Evolutionary conservation across 768 basidiomycete genomes (phyloP).

Genomic region (Mycena filopes): DNA sequence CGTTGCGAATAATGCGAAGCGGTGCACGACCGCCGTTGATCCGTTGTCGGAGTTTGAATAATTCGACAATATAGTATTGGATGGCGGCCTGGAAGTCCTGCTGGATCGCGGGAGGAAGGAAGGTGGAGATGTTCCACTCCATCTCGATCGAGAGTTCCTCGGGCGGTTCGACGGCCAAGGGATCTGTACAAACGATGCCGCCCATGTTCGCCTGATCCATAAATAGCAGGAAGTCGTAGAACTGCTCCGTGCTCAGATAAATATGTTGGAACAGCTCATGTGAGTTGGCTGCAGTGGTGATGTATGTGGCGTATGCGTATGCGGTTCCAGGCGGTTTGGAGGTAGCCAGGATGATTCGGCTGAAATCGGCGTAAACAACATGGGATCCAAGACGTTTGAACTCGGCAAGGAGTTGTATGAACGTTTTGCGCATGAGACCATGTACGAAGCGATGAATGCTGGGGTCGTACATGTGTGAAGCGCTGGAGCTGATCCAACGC

Average conservation of each 20-base stretch:
- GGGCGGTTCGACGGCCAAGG: slow-evolving; percentile 73
- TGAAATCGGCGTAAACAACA: slow-evolving; percentile 94
- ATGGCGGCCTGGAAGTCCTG: slow-evolving; percentile 77
- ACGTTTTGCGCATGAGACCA: slow-evolving; percentile 97
- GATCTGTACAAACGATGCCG: slow-evolving; percentile 87
- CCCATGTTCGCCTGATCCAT: slow-evolving; percentile 96
- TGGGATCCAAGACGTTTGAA: slow-evolving; percentile 95
- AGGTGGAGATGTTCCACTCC: slow-evolving; percentile 92
- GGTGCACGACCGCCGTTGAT: slow-evolving; percentile 74
- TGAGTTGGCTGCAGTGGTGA: slow-evolving; percentile 91
- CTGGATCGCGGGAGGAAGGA: slow-evolving; percentile 88
- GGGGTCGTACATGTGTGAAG: slow-evolving; percentile 91
- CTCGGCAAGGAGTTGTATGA: slow-evolving; percentile 96
- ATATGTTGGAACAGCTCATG: slow-evolving; percentile 97
- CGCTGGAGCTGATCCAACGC: slow-evolving; percentile 92
- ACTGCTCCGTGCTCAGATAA: slow-evolving; percentile 84
- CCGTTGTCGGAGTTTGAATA: slow-evolving; percentile 80
- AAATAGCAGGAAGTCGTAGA: slow-evolving; percentile 94
- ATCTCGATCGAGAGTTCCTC: slow-evolving; percentile 80
- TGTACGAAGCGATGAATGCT: slow-evolving; percentile 93
- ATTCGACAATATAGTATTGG: slow-evolving; percentile 86
- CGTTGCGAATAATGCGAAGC: slow-evolving; percentile 66
- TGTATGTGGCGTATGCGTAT: slow-evolving; percentile 94
- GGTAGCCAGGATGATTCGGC: slow-evolving; percentile 89
- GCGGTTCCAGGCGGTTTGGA: slow-evolving; percentile 97